Evolutionary conservation across 2,329 filamentous ascomycete species (phyloP), one percentile per base, ranked within the genome.

Genomic region (Penicillium italicum): DNA sequence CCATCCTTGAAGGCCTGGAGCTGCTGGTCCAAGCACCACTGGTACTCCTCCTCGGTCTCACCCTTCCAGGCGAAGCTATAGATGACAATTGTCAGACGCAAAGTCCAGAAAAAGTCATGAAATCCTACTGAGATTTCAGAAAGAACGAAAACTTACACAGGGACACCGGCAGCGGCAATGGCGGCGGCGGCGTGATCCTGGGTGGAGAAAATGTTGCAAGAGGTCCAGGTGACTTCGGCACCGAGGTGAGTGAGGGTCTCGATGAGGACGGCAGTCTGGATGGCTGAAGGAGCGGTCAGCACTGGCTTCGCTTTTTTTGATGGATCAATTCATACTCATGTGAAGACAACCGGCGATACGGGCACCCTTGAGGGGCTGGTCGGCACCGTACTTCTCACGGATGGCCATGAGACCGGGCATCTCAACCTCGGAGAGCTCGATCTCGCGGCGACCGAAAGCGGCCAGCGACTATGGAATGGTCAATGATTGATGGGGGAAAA

Each of bases 201-300:
- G 70, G 93, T 97, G 77, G 89, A 94, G 88, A 97, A 99, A 80
- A 99, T 97, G 86, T 99, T 97, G 89, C 94, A 99, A 70, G 89
- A 94, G 60, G 93, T 89, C 94, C 94, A 97, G 75, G 94, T 99
- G 71, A 97, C 89, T 85, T 97, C 94, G 72, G 94, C 94, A 81
- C 94, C 94, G 72, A 99, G 91, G 68, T 88, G 82, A 72, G 84
- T 89, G 75, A 99, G 87, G 66, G 94, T 99, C 87, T 99, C 94
- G 79, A 99, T 99, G 72, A 99, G 88, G 74, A 99, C 94, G 70
- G 94, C 94, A 65, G 94, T 99, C 84, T 99, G 94, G 81, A 99
- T 97, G 77, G 94, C 84, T 86, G 46, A 10, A 51, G 33, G 24
- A 57, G 5, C 24, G 44, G 55, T 63, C 50, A 67, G 57, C 40